Evolutionary conservation across 768 basidiomycete genomes (phyloP).

Genomic region (Tricholoma hemisulphureum): DNA sequence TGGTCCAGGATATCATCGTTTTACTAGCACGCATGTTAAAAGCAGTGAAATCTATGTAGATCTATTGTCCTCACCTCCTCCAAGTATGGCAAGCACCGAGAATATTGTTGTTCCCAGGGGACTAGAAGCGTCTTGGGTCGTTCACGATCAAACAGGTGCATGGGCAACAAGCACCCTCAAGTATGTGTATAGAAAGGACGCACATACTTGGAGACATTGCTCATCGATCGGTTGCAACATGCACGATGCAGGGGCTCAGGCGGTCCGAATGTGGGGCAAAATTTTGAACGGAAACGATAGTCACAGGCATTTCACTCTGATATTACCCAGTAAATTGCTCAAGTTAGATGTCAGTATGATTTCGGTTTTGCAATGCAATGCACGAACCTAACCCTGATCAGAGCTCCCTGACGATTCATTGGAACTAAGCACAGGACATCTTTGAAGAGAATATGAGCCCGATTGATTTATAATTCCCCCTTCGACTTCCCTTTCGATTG

Average conservation of each 20-base stretch:
- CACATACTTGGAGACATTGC: constrained; percentile 72
- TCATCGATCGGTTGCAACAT: constrained; percentile 62
- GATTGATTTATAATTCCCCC: constrained; percentile 54
- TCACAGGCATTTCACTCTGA: constrained; percentile 76
- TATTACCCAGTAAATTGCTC: constrained; percentile 63
- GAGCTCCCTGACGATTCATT: constrained; percentile 73
- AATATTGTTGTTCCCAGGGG: constrained; percentile 69
- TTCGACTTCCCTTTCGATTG: constrained; percentile 67
- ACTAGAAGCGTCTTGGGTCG: constrained; percentile 59
- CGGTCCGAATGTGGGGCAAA: neutral
- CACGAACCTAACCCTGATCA: constrained; percentile 57
- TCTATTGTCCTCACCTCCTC: constrained; percentile 49
- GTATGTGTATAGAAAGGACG: constrained; percentile 11
- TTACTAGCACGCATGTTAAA: too few relatives aligned
- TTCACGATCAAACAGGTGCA: constrained; percentile 65
- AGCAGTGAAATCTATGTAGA: too few relatives aligned
- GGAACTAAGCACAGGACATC: constrained; percentile 65
- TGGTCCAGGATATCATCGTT: constrained; percentile 71
- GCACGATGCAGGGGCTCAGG: neutral
- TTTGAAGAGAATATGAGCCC: too few relatives aligned
- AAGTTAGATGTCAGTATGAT: constrained; percentile 13
- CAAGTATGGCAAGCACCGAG: constrained; percentile 69
- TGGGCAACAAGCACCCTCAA: constrained; percentile 3
- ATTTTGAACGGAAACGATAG: constrained; percentile 35
- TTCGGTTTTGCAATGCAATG: neutral